Base-by-base conservation (phyloP, 2,329 filamentous ascomycete species). In the Cladosporium sp. region DNA sequence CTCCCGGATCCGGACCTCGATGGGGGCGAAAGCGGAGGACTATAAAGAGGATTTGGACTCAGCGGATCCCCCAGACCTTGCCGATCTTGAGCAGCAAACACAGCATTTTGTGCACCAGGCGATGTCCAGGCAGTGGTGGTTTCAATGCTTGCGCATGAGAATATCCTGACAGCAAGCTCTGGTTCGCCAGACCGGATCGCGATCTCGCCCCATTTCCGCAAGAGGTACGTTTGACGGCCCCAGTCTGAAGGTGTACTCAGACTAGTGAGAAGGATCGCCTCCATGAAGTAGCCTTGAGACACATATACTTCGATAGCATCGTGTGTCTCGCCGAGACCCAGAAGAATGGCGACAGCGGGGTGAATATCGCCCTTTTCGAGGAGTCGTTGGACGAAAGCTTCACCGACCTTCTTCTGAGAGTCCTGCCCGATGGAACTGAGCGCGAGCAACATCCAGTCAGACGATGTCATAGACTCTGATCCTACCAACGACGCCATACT, bases 261-360 rank as follows among this genome's bases (percentile, higher is more conserved):
- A 10, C 36, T n/a, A 5, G 93, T 91, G 69, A 99, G 84, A 16
- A 99, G 86, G 34, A 98, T 84, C 2, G 95, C 94, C 79, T 99
- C 95, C 89, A 99, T 91, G 76, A 90, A 96, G 73, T 89, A 89
- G 76, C 90, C 92, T 69, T 95, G 92, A 13, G 93, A 97, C 34
- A 97, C 88, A 73, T 99, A 99, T 32, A 97, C 90, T 77, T 99
- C 95, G 66, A 99, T 93, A 0, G 95, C 95, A 76, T 99, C 94
- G 69, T 96, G n/a, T 94, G 71, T 91, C 74, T 98, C 94, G 2
- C 93, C 93, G 78, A 99, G 88, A 16, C 93, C 93, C 36, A 99
- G 88, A 77, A 99, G 88, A 68, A 98, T 94, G 0, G 94, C 94
- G 21, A 93, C 93, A 5, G 95, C 93, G 0, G 92, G 92, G 75